Conservation (phyloP, 2,329 filamentous ascomycete species). For the Calonectria crousiana region DNA sequence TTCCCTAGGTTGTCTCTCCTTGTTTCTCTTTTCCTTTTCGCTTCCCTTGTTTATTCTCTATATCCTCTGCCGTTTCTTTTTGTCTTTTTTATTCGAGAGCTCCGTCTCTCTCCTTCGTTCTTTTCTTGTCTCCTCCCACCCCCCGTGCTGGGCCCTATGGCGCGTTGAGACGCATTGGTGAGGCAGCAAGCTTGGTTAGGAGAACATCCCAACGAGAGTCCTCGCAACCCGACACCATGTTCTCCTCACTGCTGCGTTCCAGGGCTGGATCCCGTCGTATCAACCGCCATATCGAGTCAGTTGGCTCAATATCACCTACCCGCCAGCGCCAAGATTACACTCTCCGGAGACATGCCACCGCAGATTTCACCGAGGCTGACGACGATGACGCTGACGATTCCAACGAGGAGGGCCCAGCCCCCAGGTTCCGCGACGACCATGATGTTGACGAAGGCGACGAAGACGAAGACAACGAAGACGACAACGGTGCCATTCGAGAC, state of each 20-base stretch:
- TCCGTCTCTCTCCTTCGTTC: slow-evolving; percentile 34
- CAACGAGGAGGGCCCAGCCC: slow-evolving; percentile 49
- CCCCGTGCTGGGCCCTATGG: slow-evolving; percentile 36
- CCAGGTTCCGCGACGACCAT: slow-evolving; percentile 36
- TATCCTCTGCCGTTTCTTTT: not conserved
- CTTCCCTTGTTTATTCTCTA: slow-evolving; percentile 27
- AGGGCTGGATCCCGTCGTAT: slow-evolving; percentile 50
- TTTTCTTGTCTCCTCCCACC: slow-evolving; percentile 31
- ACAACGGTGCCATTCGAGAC: slow-evolving; percentile 61
- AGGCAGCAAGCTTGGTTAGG: slow-evolving; percentile 42
- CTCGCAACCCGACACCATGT: slow-evolving; percentile 46
- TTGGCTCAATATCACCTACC: slow-evolving; percentile 49
- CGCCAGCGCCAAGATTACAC: slow-evolving; percentile 44
- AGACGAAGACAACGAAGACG: slow-evolving; percentile 60
- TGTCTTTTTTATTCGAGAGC: slow-evolving; percentile 21
- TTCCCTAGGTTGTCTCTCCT: slow-evolving; percentile 28
- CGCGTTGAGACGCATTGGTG: slow-evolving; percentile 42
- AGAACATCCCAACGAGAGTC: slow-evolving; percentile 23
- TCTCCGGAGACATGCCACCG: slow-evolving; percentile 64
- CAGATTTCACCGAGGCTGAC: slow-evolving; percentile 75
- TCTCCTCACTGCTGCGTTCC: slow-evolving; percentile 52
- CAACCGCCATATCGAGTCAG: slow-evolving; percentile 43
- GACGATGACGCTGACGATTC: slow-evolving; percentile 62
- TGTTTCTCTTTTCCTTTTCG: slow-evolving; percentile 14
- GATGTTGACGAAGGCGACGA: slow-evolving; percentile 57